These are phyloP conservation scores for Steccherinum ochraceum DNA, from an alignment of 768 basidiomycete species.

Conservation along the genomic window DNA sequence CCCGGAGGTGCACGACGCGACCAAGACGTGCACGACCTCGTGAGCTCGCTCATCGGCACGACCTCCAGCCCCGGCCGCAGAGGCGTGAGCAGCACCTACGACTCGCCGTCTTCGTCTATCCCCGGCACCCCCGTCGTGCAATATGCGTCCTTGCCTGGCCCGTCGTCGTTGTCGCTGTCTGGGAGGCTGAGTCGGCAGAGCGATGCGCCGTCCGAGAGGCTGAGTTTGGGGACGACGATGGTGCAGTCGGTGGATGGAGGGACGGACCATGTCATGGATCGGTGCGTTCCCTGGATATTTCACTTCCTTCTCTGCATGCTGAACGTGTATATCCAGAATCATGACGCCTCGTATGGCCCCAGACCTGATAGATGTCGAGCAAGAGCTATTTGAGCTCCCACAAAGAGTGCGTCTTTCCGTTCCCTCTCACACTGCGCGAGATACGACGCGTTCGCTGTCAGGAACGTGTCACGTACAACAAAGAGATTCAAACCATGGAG, in stretches of 20 bases:
- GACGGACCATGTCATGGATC: conserved; percentile 65
- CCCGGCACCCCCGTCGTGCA: conserved; percentile 61
- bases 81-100: conserved; percentile 50
- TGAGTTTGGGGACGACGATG: conserved; percentile 39
- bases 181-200: conserved; percentile 69
- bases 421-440: neutral
- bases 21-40: conserved; percentile 66
- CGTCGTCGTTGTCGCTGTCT: conserved; percentile 36
- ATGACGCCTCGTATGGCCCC: conserved; percentile 59
- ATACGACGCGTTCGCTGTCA: conserved; percentile 19
- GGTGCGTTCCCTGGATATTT: conserved; percentile 34
- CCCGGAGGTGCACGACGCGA: conserved; percentile 34
- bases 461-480: conserved; percentile 81
- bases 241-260: conserved; percentile 44
- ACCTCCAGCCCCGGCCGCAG: conserved; percentile 28
- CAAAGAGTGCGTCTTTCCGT: conserved; percentile 53
- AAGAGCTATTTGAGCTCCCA: conserved; percentile 87
- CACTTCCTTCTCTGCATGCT: neutral
- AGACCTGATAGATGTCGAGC: conserved; percentile 85
- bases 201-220: conserved; percentile 48
- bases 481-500: conserved; percentile 74
- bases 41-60: conserved; percentile 48
- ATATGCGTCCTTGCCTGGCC: conserved; percentile 28
- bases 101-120: conserved; percentile 66
- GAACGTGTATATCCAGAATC: conserved; percentile 30